Evolutionary conservation across 148 eudicot genomes (phyloP), one percentile per base, ranked within the genome.

Genomic region (Amaranthus cruentus): DNA sequence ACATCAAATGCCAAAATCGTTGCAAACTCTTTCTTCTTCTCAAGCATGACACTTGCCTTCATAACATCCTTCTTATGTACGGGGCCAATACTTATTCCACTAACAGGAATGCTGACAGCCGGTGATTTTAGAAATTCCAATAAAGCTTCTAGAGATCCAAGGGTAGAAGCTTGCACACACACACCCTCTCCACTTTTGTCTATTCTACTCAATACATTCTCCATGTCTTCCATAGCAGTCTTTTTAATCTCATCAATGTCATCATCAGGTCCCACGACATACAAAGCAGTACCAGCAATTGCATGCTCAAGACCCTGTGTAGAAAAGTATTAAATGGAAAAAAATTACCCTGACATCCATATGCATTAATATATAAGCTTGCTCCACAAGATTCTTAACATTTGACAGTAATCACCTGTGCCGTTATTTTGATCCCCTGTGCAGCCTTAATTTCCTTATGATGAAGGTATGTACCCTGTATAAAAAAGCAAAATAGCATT

Each of bases 1-100:
- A 91, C 98, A 85, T 95, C 97, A 66, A 95, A 95, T 53, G 98
- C 97, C 77, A 95, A 78, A n/a, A 95, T 95, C 9, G 97, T 87
- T 46, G 93, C 97, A 81, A 79, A 95, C 84, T 95, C 98, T 77
- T 86, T 95, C 81, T 84, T 91, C 97, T 91, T 95, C 84, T 95
- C 98, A 75, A 95, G 96, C 96, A 95, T 95, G 48, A 91, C 93
- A 72, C 98, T 89, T 18, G 97, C 96, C 78, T 85, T 90, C 96
- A 91, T 88, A 55, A 95, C 97, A 83, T 95, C 98, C 78, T 95
- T 95, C 77, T 90, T 91, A 57, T 91, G 96, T 47, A 94, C 96
- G 52, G 98, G 98, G 43, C 98, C 97, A 76, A 95, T 91, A 79
- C 97, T 82, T 74, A 95, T 88, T 69, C 91, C 93, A 87, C 98